Evolutionary conservation across 2,329 filamentous ascomycete genomes (phyloP), one percentile per base, ranked within the genome.

Genomic region (Zymoseptoria passerinii): DNA sequence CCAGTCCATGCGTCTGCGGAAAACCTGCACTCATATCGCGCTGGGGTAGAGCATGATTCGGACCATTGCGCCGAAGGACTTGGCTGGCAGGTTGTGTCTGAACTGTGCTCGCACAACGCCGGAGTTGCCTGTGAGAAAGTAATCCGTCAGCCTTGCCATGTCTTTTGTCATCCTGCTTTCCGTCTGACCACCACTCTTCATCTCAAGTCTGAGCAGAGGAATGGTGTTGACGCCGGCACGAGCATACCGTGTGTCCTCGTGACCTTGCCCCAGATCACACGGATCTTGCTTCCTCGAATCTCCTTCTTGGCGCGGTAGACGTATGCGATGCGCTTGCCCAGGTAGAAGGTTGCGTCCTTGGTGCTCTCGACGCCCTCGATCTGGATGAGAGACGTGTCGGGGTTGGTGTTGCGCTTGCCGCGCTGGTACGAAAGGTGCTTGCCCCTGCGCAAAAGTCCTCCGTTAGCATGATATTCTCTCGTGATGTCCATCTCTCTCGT

Each of bases 41-140:
- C 69, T 72, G 55, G 72, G 72, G 70, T 74, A 74, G 54, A 74
- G 70, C 72, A 74, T 74, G 62, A 74, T 68, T 63, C 72, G 68
- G 60, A 73, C 68, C 67, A 70, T 69, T 55, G 68, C 90, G 81
- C 92, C 91, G 83, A 97, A 96, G 76, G 89, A 91, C 83, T 92
- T 92, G 73, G 94, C 86, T 75, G 94, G 94, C 71, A 99, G 91
- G 79, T 96, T 96, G 81, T 85, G 84, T 78, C 88, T 82, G 87
- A 99, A 99, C 82, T 95, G 92, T 80, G 92, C 92, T 78, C 94
- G 89, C 77, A 99, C 94, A 75, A 96, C 89, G 75, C 94, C 94
- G 71, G 90, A 95, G 88, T 96, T 97, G 78, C 94, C 90, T 94
- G 65, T 65, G 35, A 6, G n/a, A 6, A 40, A 13, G 3, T 53